Conservation (phyloP, 495 filamentous ascomycete species). For the Trichoderma asperelloides region DNA sequence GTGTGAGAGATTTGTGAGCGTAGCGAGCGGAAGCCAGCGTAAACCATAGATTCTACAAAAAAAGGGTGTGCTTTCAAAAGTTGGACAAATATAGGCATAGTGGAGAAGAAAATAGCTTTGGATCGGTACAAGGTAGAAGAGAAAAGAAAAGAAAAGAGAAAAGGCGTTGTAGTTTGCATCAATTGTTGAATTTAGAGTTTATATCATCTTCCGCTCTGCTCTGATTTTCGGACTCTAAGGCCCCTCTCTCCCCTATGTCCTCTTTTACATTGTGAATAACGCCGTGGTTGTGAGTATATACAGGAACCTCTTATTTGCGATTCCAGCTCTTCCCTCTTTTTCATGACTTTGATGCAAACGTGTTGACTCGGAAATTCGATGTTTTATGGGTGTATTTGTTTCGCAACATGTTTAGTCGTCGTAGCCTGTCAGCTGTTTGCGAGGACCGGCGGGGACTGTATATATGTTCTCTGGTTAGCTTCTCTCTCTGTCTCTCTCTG, state of each 20-base stretch:
- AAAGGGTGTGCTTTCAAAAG: not conserved
- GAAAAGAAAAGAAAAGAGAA: not conserved
- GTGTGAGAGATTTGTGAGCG: not conserved
- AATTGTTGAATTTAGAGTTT: not conserved
- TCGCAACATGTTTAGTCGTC: conserved; percentile 47
- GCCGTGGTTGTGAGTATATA: conserved; percentile 7
- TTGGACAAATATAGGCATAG: not conserved
- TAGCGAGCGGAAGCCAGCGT: not conserved
- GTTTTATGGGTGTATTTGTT: not conserved
- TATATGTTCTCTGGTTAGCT: conserved; percentile 16
- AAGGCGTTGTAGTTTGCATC: not conserved
- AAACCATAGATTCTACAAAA: not conserved
- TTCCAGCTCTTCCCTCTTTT: not conserved
- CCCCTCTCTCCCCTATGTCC: not conserved
- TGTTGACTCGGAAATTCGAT: not conserved
- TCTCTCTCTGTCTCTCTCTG: conserved; percentile 10
- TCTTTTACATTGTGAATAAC: conserved; percentile 4
- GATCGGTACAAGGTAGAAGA: not conserved
- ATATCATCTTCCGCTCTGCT: not conserved
- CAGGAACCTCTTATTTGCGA: not conserved
- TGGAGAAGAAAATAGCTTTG: not conserved
- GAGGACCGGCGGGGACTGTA: conserved; percentile 66
- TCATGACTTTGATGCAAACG: not conserved
- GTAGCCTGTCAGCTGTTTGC: conserved; percentile 63
- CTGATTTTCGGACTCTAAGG: not conserved